phyloP scores from a whole-genome alignment of 768 basidiomycete genomes.

The Steccherinum ochraceum region DNA sequence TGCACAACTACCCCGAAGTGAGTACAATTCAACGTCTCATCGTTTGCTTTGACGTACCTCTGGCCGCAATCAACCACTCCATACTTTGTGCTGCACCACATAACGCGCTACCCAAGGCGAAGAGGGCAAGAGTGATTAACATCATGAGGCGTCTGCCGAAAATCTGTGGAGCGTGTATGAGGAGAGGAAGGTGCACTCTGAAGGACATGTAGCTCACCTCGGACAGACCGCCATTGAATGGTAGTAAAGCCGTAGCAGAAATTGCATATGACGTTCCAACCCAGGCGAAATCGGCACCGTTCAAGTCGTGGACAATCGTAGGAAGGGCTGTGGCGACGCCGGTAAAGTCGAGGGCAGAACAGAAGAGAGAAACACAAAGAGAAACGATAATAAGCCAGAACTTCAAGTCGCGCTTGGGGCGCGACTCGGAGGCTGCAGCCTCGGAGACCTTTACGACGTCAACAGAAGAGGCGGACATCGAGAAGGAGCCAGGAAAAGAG shows the following conservation, averaged over 20 bases:
- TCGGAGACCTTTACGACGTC: too few species aligned
- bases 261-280: slow-evolving; percentile 28
- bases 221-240: slow-evolving; percentile 21
- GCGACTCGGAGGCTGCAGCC: too few species aligned
- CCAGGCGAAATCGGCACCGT: slow-evolving; percentile 27
- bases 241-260: slow-evolving; percentile 27
- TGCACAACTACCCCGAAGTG: slow-evolving; percentile 39
- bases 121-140: slow-evolving; percentile 18
- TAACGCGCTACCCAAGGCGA: slow-evolving; percentile 29
- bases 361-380: slow-evolving; percentile 4
- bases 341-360: slow-evolving; percentile 11
- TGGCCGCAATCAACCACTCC: slow-evolving; percentile 28
- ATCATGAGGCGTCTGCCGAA: slow-evolving; percentile 21
- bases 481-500: too few species aligned
- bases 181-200: background rate
- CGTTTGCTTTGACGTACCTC: slow-evolving; percentile 15
- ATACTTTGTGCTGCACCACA: slow-evolving; percentile 29
- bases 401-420: too few species aligned
- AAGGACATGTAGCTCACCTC: background rate
- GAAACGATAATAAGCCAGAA: slow-evolving; percentile 7
- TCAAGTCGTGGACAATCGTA: slow-evolving; percentile 20
- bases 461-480: too few species aligned
- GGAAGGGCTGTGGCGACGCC: slow-evolving; percentile 24
- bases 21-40: background rate
- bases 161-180: slow-evolving; percentile 17